Base-by-base conservation (phyloP, 2,329 filamentous ascomycete species). In the Phyllosticta paracitricarpa region DNA sequence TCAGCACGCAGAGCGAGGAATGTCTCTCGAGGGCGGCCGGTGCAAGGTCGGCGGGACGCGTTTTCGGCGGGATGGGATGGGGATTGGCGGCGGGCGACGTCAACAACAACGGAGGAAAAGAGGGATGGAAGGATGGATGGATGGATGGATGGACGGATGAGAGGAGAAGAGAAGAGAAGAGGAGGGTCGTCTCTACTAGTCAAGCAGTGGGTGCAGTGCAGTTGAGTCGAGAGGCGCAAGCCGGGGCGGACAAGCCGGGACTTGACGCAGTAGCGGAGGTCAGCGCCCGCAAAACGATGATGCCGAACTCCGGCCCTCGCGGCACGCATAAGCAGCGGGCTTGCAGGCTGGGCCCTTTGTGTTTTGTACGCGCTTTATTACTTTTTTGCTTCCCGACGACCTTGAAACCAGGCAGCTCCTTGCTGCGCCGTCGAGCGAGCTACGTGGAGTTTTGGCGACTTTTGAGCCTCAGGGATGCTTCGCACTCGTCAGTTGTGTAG, bases 41-140 rank as follows among this genome's bases (percentile, higher is more conserved):
- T 26, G 30, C 24, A 25, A 57, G 19, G 61, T 62, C 59, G 63
- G 62, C 53, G 63, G 55, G 55, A 63, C 55, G 61, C 63, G 58
- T 58, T 57, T 61, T 54, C 59, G 52, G 57, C 55, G 62, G 40
- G 56, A 51, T 26, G 54, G 57, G 40, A 28, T 54, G 22, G 52
- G 22, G 52, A 54, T 54, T 24, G 52, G 52, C 26, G 10, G 19
- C 52, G 52, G 52, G 19, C 26, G 33, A 14, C 33, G 14, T 14
- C 33, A 40, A 30, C 3, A 6, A 8, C 2, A 6, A 6, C 28
- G 28, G 28, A 6, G 28, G 6, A 30, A 30, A 8, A 7, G 28
- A 22, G 19, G 19, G 19, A 22, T 22, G 19, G 19, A 22, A 22
- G 19, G 19, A 22, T 22, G 19, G 19, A 22, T 22, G 19, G 19